These are phyloP conservation scores for Populus hybrid DNA, from an alignment of 441 rosid genomes.

Conservation along the genomic window DNA sequence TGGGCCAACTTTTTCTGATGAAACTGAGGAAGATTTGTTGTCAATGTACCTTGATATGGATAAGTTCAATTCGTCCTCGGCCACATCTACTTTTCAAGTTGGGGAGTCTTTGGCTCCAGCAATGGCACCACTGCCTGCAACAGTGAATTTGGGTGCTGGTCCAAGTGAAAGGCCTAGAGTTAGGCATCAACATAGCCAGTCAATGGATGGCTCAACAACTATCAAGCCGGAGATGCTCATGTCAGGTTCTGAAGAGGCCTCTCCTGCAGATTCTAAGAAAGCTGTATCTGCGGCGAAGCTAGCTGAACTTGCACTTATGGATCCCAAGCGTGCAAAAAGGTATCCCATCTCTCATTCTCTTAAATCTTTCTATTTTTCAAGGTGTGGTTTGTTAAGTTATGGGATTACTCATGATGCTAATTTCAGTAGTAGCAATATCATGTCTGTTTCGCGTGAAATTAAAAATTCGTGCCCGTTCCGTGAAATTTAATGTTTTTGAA, in stretches of 20 bases:
- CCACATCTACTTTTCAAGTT: constrained; percentile 58
- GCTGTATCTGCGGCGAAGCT: constrained; percentile 93
- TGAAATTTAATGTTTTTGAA: not conserved
- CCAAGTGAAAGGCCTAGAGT: constrained; percentile 67
- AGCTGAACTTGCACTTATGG: constrained; percentile 94
- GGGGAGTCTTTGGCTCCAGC: constrained; percentile 52
- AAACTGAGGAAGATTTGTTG: constrained; percentile 81
- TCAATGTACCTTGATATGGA: constrained; percentile 96
- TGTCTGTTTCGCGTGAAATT: not conserved
- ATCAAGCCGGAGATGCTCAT: constrained; percentile 84
- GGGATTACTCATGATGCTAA: not conserved
- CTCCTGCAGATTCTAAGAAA: constrained; percentile 71
- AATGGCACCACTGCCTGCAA: constrained; percentile 12
- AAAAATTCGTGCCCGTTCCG: not conserved
- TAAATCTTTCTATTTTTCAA: not conserved
- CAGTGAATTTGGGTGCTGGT: constrained; percentile 29
- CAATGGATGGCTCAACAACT: constrained; percentile 87
- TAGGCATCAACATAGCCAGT: constrained; percentile 94
- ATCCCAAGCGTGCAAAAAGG: constrained; percentile 99
- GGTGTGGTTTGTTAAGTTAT: not conserved
- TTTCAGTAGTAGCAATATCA: not conserved
- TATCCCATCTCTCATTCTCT: constrained; percentile 11
- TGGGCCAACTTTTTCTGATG: constrained; percentile 87
- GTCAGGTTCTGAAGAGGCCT: constrained; percentile 63
- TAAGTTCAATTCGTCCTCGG: constrained; percentile 76